Evolutionary conservation across 352 stramenopile species (phyloP).

Genomic region (Globisporangium spinosum): DNA sequence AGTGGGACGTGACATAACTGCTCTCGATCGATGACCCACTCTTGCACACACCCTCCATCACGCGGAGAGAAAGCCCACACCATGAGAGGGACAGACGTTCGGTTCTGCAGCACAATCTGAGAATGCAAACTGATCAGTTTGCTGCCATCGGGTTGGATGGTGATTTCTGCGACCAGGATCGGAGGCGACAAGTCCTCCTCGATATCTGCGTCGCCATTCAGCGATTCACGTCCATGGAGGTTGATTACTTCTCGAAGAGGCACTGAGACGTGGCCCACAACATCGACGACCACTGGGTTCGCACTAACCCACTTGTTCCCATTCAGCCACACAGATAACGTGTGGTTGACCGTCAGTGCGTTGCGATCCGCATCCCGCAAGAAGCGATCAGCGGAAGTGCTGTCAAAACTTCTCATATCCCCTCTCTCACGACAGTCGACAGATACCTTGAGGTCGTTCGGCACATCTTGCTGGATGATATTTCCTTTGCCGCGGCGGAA

Average conservation of each 20-base stretch:
- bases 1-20: conserved; percentile 80
- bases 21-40: conserved; percentile 85
- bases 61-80: conserved; percentile 86
- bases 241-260: conserved; percentile 56
- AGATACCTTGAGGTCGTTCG: conserved; percentile 62
- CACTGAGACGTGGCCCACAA: conserved; percentile 83
- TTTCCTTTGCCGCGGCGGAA: conserved; percentile 77
- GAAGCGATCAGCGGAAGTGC: conserved; percentile 71
- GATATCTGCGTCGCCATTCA: conserved; percentile 26
- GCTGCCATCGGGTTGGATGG: conserved; percentile 82
- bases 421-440: conserved; percentile 85
- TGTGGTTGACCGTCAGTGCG: conserved; percentile 81
- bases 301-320: conserved; percentile 86
- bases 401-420: conserved; percentile 87
- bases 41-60: conserved; percentile 63
- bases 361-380: conserved; percentile 66
- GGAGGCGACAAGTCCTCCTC: conserved; percentile 66
- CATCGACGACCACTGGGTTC: conserved; percentile 84
- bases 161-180: conserved; percentile 84
- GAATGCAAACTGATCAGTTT: conserved; percentile 88
- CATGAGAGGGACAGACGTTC: conserved; percentile 84
- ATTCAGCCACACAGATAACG: conserved; percentile 83
- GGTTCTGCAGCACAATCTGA: conserved; percentile 83
- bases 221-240: conserved; percentile 17
- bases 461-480: conserved; percentile 74